These are phyloP conservation scores for Talaromyces sp. DNA, from an alignment of 2,329 filamentous ascomycete species.

Conservation along the genomic window DNA sequence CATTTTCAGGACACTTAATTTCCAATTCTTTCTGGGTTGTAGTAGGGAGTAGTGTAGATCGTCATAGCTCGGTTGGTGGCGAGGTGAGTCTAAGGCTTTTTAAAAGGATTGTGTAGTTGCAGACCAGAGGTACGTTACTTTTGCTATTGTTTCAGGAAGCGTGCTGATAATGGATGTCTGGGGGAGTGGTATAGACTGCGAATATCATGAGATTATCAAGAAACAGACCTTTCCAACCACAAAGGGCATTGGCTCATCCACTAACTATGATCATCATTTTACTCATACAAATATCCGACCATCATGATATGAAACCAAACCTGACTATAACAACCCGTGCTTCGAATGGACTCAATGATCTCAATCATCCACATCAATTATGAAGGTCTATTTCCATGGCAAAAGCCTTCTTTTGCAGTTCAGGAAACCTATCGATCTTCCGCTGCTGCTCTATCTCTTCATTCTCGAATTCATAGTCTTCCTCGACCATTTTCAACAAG, in stretches of 20 bases:
- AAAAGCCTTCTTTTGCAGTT: background rate
- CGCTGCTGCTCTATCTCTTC: constrained; percentile 11
- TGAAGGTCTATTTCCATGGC: background rate
- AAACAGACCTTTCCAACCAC: no score
- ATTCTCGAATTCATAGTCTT: constrained; percentile 24
- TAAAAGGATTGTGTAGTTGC: no score
- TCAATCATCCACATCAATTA: background rate
- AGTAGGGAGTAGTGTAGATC: background rate
- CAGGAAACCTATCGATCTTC: constrained; percentile 7
- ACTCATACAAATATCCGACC: background rate
- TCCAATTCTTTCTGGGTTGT: background rate
- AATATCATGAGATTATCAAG: no score
- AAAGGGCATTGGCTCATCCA: background rate
- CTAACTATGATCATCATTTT: background rate
- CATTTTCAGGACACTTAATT: background rate
- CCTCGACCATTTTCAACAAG: constrained; percentile 28
- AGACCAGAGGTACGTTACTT: no score
- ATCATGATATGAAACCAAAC: background rate
- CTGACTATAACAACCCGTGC: background rate
- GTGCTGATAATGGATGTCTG: no score
- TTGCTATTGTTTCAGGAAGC: no score
- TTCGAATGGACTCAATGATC: background rate
- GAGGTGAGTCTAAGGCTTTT: background rate
- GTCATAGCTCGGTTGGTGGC: background rate
- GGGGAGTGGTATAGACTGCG: no score